Conservation (phyloP, 331 rosid genomes). For the Pyrus hybrid region DNA sequence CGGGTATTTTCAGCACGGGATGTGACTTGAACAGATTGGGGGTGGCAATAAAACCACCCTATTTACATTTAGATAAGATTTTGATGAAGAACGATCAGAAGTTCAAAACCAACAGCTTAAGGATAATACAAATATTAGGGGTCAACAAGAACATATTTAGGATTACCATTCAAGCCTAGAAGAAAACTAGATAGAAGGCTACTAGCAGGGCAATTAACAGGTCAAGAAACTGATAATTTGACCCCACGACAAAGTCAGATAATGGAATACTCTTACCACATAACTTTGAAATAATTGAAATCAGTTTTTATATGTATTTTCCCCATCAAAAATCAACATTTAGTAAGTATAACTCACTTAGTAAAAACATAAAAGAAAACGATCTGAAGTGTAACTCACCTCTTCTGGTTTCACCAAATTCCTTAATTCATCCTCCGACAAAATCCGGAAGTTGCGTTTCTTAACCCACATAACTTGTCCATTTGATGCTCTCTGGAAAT, state of each 20-base stretch:
- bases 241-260: not conserved
- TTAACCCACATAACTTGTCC: slow-evolving; percentile 75
- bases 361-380: slow-evolving; percentile 9
- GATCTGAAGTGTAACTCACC: slow-evolving; percentile 41
- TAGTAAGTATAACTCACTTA: not conserved
- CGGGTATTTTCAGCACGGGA: too few species aligned
- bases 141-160: not conserved
- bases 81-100: not conserved
- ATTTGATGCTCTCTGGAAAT: slow-evolving; percentile 58
- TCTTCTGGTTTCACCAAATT: slow-evolving; percentile 90
- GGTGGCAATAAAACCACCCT: too few species aligned
- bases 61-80: not conserved
- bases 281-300: not conserved
- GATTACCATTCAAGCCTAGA: not conserved
- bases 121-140: not conserved
- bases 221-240: not conserved
- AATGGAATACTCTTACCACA: not conserved
- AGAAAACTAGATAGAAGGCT: not conserved
- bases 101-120: not conserved
- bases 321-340: not conserved
- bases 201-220: not conserved
- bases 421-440: slow-evolving; percentile 72
- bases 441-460: slow-evolving; percentile 73
- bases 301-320: not conserved
- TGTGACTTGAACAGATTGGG: too few species aligned